Percentiles rank a stretch among this genome's conserved stretches.
These are phyloP conservation scores for Dendrobium nobile DNA, from an alignment of 106 monocot genomes.

Conservation along the genomic window DNA sequence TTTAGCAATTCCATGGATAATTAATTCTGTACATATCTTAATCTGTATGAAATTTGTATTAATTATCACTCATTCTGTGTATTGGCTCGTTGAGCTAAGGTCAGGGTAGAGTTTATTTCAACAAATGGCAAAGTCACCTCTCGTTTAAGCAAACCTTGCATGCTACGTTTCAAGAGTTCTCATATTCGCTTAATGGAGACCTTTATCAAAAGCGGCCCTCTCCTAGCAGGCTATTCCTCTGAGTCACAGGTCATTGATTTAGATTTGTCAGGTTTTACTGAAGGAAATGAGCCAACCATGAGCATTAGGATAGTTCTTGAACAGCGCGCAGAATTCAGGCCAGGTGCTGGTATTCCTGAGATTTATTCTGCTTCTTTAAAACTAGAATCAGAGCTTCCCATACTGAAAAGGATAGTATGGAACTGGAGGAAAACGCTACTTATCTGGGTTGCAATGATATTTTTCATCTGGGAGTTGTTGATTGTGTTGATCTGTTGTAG, in stretches of 20 bases:
- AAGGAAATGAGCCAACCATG: constrained; percentile 34
- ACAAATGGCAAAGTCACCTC: constrained; percentile 26
- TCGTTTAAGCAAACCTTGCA: constrained; percentile 62
- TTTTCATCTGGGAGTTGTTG: constrained; percentile 52
- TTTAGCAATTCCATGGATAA: background rate
- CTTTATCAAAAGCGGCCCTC: constrained; percentile 39
- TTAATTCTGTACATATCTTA: background rate
- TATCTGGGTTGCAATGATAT: constrained; percentile 51
- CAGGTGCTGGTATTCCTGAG: constrained; percentile 78
- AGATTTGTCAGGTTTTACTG: constrained; percentile 49
- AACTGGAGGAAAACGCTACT: constrained; percentile 68
- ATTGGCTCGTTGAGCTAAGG: constrained; percentile 25
- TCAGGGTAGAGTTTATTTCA: constrained; percentile 60
- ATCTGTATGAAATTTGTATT: background rate
- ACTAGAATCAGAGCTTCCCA: constrained; percentile 59
- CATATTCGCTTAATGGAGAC: constrained; percentile 52
- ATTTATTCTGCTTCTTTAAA: constrained; percentile 63
- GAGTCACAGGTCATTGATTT: constrained; percentile 60
- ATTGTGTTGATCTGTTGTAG: constrained; percentile 53
- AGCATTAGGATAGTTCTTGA: constrained; percentile 52
- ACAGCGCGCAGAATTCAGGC: constrained; percentile 57
- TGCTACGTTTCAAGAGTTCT: constrained; percentile 74
- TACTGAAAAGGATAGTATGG: constrained; percentile 67
- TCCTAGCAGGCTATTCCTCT: constrained; percentile 65
- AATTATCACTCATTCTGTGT: background rate